Conservation (phyloP, 306 rosid genomes). For the Chamaecrista fasciculata region DNA sequence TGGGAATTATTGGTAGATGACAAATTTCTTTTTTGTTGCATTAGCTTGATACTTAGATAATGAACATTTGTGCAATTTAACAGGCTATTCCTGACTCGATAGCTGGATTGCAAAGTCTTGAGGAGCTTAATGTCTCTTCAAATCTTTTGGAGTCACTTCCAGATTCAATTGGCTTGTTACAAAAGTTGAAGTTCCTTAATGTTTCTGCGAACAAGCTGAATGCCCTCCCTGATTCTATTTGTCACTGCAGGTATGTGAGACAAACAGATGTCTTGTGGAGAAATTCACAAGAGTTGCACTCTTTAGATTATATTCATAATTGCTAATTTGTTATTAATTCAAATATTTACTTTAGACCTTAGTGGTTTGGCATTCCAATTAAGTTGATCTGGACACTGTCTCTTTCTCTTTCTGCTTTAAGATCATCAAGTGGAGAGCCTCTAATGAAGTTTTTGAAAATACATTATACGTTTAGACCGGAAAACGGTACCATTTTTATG, state of each 20-base stretch:
- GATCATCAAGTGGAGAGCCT: background rate
- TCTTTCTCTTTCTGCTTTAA: background rate
- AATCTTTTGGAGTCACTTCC: conserved; percentile 72
- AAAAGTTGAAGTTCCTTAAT: conserved; percentile 65
- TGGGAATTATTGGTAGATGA: background rate
- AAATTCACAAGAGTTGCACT: background rate
- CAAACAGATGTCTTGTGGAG: background rate
- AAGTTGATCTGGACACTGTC: background rate
- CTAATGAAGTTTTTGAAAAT: background rate
- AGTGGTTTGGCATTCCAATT: background rate
- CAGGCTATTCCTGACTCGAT: conserved; percentile 85
- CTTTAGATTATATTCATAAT: background rate
- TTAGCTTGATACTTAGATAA: background rate
- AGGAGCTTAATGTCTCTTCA: conserved; percentile 78
- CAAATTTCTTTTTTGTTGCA: background rate
- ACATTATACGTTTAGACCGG: background rate
- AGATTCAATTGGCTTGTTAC: conserved; percentile 80
- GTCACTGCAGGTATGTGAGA: conserved; percentile 73
- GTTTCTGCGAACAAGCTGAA: conserved; percentile 73
- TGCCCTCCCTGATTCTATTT: conserved; percentile 76
- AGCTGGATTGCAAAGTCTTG: conserved; percentile 64
- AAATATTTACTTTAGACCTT: background rate
- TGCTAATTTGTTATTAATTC: background rate
- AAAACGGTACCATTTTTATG: background rate
- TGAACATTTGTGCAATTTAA: conserved; percentile 12